Evolutionary conservation across 768 basidiomycete genomes (phyloP), one percentile per base, ranked within the genome.

Genomic region (Cyclocybe aegerita): DNA sequence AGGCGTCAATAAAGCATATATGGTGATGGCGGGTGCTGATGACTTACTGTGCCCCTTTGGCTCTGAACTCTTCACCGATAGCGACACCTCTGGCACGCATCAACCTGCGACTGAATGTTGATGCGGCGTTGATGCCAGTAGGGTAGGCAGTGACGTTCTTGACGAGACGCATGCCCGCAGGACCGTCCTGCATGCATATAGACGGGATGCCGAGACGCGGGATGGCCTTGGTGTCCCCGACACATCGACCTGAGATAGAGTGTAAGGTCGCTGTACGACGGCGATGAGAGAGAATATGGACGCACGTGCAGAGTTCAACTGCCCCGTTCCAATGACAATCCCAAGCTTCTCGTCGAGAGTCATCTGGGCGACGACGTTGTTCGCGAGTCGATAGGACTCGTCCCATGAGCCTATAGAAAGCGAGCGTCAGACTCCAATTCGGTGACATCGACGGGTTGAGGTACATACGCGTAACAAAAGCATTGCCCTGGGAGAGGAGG

Each of bases 11-110:
- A 12, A 16, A 9, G 17, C 23, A 14, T n/a, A 14, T 8, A 23
- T 30, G 16, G 34, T 33, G 3, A n/a, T 9, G 16, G 3, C 7
- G 16, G 33, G 14, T 36, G 14, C 2, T 9, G 14, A 52, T 11
- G 16, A 60, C 69, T 65, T 39, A 75, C 75, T 76, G 70, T 4
- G 80, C 80, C 16, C 89, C 89, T 63, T 87, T 85, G 9, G 76
- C 82, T n/a, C 78, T 67, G 62, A 81, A 85, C 63, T 91, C 88
- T 47, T 80, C 70, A 3, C 81, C 88, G 54, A 90, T 67, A 0
- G 85, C 85, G 3, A 71, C 67, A 4, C 83, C 87, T 40, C 87
- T 73, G 33, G 75, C 73, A 43, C 80, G 76, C 73, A 88, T 86
- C 7, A 89, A 66, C 32, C 83, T 72, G 29, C 79, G 73, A 62